Percentiles rank a stretch among this genome's conserved stretches.
phyloP scores from a whole-genome alignment of 345 rosid genomes.

The Lenwebbia sp. region DNA sequence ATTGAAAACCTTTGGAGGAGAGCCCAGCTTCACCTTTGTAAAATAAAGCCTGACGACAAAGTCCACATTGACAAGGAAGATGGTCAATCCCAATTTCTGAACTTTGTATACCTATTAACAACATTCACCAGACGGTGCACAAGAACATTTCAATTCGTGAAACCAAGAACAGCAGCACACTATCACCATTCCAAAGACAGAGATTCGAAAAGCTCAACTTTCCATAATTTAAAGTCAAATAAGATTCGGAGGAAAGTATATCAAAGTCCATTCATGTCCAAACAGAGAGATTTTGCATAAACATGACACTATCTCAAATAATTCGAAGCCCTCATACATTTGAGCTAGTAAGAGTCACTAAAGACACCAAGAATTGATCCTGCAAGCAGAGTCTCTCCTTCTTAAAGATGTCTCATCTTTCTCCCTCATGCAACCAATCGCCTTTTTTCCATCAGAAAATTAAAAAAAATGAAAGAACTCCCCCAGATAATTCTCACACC shows the following conservation, averaged over 20 bases:
- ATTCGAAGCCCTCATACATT: not conserved
- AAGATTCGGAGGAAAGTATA: not conserved
- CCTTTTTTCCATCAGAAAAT: not conserved
- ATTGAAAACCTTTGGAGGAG: conserved; percentile 92
- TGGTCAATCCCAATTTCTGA: conserved; percentile 30
- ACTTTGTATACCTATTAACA: not conserved
- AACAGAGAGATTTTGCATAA: not conserved
- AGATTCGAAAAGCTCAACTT: not conserved
- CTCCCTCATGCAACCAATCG: not conserved
- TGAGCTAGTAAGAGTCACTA: not conserved
- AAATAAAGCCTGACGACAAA: conserved; percentile 66
- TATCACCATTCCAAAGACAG: not conserved
- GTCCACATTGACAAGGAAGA: conserved; percentile 27
- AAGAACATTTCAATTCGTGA: not conserved
- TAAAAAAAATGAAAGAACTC: not conserved
- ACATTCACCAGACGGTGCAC: not conserved
- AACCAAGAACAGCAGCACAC: not conserved
- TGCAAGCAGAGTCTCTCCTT: not conserved
- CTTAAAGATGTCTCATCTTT: not conserved
- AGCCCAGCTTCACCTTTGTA: conserved; percentile 87
- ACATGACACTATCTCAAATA: not conserved
- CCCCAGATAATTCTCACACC: not conserved
- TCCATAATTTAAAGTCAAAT: not conserved
- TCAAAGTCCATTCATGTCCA: not conserved
- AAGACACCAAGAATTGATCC: not conserved